Conservation (phyloP, 768 basidiomycete species). For the Trametes elegans region DNA sequence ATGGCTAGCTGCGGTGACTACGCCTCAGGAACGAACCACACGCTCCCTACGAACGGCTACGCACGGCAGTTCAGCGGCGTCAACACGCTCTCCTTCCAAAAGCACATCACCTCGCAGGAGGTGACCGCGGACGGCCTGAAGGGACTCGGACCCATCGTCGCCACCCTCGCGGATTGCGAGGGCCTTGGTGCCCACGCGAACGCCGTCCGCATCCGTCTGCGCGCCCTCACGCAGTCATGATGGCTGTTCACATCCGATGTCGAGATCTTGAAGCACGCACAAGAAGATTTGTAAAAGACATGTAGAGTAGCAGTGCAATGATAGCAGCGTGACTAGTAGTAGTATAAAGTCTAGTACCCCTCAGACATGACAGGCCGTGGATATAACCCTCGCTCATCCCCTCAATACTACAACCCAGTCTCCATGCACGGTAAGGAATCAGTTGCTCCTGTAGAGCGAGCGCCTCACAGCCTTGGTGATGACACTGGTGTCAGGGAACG, state of each 20-base stretch:
- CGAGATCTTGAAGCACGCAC: neutral
- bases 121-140: constrained; percentile 76
- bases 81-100: constrained; percentile 96
- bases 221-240: constrained; percentile 13
- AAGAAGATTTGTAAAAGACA: constrained; percentile 8
- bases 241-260: neutral
- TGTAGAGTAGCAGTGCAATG: constrained; percentile 24
- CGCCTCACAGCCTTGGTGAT: constrained; percentile 96
- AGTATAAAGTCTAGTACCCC: constrained; percentile 21
- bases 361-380: constrained; percentile 1
- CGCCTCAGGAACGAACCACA: constrained; percentile 98
- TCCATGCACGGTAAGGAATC: constrained; percentile 25
- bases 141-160: constrained; percentile 82
- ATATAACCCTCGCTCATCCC: constrained; percentile 5
- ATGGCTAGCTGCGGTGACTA: constrained; percentile 89
- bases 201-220: constrained; percentile 84
- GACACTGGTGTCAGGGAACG: constrained; percentile 91
- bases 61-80: constrained; percentile 98
- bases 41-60: constrained; percentile 93
- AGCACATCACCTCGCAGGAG: constrained; percentile 97
- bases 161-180: constrained; percentile 90
- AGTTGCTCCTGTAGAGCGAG: constrained; percentile 86
- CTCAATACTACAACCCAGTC: constrained; percentile 1
- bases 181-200: constrained; percentile 94
- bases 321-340: constrained; percentile 24